Percentiles rank a stretch among this genome's conserved stretches.
phyloP scores from a whole-genome alignment of 2,329 filamentous ascomycete genomes.

The Nemania diffusa region DNA sequence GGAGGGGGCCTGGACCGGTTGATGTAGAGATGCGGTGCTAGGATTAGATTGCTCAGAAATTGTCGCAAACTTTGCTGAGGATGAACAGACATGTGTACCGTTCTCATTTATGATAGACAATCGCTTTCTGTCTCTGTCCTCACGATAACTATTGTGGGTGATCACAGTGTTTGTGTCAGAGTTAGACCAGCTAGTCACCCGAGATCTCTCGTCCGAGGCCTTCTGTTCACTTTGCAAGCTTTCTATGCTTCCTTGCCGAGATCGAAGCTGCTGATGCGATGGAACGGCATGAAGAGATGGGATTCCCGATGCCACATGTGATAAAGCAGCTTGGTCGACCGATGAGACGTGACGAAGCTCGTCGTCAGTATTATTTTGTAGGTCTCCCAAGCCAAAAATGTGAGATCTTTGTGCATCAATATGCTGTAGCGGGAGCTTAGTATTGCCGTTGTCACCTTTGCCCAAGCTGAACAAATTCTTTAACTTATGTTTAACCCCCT shows the following conservation, averaged over 20 bases:
- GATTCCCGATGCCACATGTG: constrained; percentile 59
- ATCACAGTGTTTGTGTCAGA: constrained; percentile 68
- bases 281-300: constrained; percentile 62
- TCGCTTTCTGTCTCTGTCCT: constrained; percentile 64
- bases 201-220: constrained; percentile 64
- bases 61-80: constrained; percentile 48
- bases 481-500: constrained; percentile 69
- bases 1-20: constrained; percentile 27
- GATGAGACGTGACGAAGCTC: constrained; percentile 26
- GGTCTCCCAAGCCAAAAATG: constrained; percentile 37
- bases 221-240: constrained; percentile 57
- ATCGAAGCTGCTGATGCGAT: constrained; percentile 59
- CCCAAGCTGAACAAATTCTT: constrained; percentile 65
- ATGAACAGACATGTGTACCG: constrained; percentile 56
- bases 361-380: constrained; percentile 33
- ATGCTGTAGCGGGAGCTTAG: constrained; percentile 62
- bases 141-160: constrained; percentile 53
- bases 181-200: constrained; percentile 78
- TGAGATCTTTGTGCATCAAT: constrained; percentile 57
- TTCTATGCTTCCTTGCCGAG: constrained; percentile 65
- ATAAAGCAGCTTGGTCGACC: constrained; percentile 51
- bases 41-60: constrained; percentile 42
- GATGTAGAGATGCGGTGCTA: constrained; percentile 35
- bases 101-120: constrained; percentile 73
- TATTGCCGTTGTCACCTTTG: constrained; percentile 51